These are phyloP conservation scores for Balamuthia mandrillaris DNA, from an alignment of 208 protist genomes.

Conservation along the genomic window DNA sequence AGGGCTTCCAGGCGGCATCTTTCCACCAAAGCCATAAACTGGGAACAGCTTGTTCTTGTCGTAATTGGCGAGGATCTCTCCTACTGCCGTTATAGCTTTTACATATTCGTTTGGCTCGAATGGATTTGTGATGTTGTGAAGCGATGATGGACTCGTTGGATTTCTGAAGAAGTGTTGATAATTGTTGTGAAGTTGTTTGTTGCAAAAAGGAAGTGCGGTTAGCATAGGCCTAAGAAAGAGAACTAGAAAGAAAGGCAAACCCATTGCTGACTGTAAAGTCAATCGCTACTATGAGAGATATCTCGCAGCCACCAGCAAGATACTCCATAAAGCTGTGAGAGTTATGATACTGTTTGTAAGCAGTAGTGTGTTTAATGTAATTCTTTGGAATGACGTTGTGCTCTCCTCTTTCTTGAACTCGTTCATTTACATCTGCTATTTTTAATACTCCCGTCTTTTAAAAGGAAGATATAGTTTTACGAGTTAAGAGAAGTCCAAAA, in stretches of 20 bases:
- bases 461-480: too few species aligned
- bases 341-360: not conserved
- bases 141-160: not conserved
- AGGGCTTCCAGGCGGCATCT: not conserved
- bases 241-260: not conserved
- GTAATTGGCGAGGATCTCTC: slow-evolving; percentile 25
- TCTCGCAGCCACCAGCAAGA: slow-evolving; percentile 58
- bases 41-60: slow-evolving; percentile 4
- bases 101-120: slow-evolving; percentile 40
- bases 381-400: too few species aligned
- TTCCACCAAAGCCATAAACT: slow-evolving; percentile 3
- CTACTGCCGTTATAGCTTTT: slow-evolving; percentile 41
- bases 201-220: too few species aligned
- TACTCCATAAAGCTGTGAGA: slow-evolving; percentile 52
- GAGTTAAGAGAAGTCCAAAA: too few species aligned
- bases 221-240: not conserved
- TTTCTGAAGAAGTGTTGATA: not conserved
- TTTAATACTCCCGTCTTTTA: too few species aligned
- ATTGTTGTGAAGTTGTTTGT: not conserved
- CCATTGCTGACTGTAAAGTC: slow-evolving; percentile 63
- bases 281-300: slow-evolving; percentile 54
- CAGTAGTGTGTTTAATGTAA: too few species aligned
- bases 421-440: too few species aligned
- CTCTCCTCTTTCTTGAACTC: too few species aligned
- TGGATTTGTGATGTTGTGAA: slow-evolving; percentile 44